Percentiles rank a stretch among this genome's conserved stretches.
Evolutionary conservation across 2,329 filamentous ascomycete species (phyloP).

Genomic region (Talaromyces funiculosus): DNA sequence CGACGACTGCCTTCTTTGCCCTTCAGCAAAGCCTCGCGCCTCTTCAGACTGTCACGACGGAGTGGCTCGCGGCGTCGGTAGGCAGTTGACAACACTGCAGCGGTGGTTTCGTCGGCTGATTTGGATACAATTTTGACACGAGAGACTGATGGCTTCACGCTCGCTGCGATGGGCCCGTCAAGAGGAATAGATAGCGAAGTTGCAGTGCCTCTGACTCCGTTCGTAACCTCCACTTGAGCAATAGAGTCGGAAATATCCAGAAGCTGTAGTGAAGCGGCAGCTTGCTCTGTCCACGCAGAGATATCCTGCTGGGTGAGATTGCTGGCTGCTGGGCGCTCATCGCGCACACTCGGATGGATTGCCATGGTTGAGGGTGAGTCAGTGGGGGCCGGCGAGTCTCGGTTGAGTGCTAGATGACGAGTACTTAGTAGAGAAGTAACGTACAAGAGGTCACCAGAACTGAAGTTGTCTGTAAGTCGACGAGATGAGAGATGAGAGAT

Average conservation of each 20-base stretch:
- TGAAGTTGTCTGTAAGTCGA: background rate
- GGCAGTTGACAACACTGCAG: constrained; percentile 30
- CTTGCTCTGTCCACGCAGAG: constrained; percentile 59
- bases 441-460: too few relatives aligned
- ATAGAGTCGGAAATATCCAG: constrained; percentile 25
- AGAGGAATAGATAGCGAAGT: constrained; percentile 69
- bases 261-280: constrained; percentile 33
- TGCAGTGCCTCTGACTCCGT: constrained; percentile 49
- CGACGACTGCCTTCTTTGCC: constrained; percentile 87
- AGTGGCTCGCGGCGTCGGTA: constrained; percentile 50
- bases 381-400: background rate
- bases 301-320: constrained; percentile 47
- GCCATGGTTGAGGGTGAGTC: constrained; percentile 29
- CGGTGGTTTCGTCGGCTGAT: constrained; percentile 17
- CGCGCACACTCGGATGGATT: constrained; percentile 35
- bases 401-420: background rate
- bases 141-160: constrained; percentile 26
- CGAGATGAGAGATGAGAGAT: background rate
- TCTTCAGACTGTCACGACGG: constrained; percentile 56
- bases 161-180: constrained; percentile 48
- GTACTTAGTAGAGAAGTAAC: background rate
- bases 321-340: constrained; percentile 21
- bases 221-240: constrained; percentile 36
- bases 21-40: constrained; percentile 72
- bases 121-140: constrained; percentile 23